phyloP scores from a whole-genome alignment of 169 alveolate genomes.

The Perkinsus marinus region DNA sequence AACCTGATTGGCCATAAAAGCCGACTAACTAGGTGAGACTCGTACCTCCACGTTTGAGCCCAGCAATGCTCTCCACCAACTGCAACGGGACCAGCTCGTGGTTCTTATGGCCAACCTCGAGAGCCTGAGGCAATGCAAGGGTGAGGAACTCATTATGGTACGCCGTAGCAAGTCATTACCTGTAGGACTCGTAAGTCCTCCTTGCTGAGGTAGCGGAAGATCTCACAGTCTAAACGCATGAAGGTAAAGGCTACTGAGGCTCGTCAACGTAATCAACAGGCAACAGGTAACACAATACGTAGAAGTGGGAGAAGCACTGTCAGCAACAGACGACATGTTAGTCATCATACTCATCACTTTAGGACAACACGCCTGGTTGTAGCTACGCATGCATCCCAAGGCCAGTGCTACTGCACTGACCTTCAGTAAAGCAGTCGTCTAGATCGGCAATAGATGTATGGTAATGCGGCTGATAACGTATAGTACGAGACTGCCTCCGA shows the following conservation, averaged over 20 bases:
- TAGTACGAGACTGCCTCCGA: neutral
- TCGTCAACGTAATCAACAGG: no score
- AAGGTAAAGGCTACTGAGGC: no score
- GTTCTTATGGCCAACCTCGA: constrained; percentile 97
- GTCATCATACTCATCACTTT: neutral
- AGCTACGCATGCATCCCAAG: neutral
- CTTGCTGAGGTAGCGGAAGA: constrained; percentile 38
- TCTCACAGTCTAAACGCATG: constrained; percentile 30
- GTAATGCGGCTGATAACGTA: neutral
- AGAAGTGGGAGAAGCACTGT: neutral
- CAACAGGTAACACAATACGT: neutral
- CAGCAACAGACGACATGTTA: neutral
- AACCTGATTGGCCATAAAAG: constrained; percentile 13
- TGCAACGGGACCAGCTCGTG: constrained; percentile 92
- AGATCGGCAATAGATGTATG: neutral
- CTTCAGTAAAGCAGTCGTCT: neutral
- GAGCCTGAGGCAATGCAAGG: constrained; percentile 53
- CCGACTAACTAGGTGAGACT: neutral
- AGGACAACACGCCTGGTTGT: neutral
- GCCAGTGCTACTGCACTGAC: neutral
- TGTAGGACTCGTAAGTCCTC: constrained; percentile 44
- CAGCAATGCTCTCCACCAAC: constrained; percentile 87
- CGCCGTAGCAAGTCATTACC: constrained; percentile 38
- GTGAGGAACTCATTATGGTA: neutral
- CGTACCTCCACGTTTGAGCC: constrained; percentile 76